Base-by-base conservation (phyloP, 176 grass and related monocot genomes). In the Musa beccarii region DNA sequence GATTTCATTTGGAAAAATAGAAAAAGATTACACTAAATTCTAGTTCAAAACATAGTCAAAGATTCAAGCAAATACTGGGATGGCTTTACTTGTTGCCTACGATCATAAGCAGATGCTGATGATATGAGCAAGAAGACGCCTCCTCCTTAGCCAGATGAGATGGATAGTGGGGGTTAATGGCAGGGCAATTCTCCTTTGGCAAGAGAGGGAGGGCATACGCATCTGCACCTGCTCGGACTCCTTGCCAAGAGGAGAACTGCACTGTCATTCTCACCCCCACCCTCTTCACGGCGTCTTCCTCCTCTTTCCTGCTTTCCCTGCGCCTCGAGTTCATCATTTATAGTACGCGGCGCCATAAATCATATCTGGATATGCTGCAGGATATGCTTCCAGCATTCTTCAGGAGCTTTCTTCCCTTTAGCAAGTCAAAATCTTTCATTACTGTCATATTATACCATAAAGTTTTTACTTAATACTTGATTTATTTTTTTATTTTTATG, bases 151-250 rank as follows among this genome's bases (percentile, higher is more conserved):
- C 34, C 34, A 43, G 34, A 43, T 43, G 34, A 43, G 34, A 43
- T 6, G 34, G 34, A 43, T 4, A 43, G 72, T 75, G 52, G 74
- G 49, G 53, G 62, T 66, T 85, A 89, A 90, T 90, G 70, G 83
- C 91, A 95, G 88, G 85, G 88, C 91, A 84, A 95, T 90, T 90
- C 85, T 95, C 91, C 85, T 90, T 95, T 95, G 88, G 85, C 88
- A 90, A 73, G 64, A 53, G 34, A 43, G 34, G 34, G 34, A 43
- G 34, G 34, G 34, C 34, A 43, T 5, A 69, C 3, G 22, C 5
- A 6, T 68, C 15, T 49, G 53, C 25, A 65, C 21, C 61, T 49
- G n/a, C 56, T 62, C 65, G 56, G 21, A 64, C 73, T 55, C 21
- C 59, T 69, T 82, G 72, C 72, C 80, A 43, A 21, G 75, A 43